Evolutionary conservation across 768 basidiomycete species (phyloP), one percentile per base, ranked within the genome.

Genomic region (Pulveroboletus sp.): DNA sequence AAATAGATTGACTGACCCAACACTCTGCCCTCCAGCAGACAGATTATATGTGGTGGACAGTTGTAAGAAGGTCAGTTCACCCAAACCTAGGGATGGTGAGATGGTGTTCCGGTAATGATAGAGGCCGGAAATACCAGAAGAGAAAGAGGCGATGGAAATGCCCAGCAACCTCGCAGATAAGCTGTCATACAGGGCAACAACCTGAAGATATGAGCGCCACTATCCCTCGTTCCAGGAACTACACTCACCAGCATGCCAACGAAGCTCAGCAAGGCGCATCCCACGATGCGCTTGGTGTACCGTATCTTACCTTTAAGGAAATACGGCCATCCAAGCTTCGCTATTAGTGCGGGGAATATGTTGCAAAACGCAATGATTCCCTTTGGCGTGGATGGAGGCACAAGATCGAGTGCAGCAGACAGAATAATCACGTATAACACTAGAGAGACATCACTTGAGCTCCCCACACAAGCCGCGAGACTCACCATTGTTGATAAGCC

Each of bases 351-450:
- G 0, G 95, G 94, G 12, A 87, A 80, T 46, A 99, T 97, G 66
- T 98, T 98, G 72, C 90, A 94, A 64, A 98, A 93, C 1, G 87
- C 83, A 44, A 98, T 92, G 47, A 98, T 83, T 14, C 95, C 95
- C 64, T 95, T 95, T 0, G 95, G 94, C 0, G 92, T 95, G 2
- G 86, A 79, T 2, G 90, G 84, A 8, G 93, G 89, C 2, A 97
- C 94, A 4, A 99, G 79, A 62, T 99, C 97, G 4, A 97, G 74
- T 2, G 97, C 97, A 6, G 95, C 95, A 2, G 92, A 95, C 17
- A 99, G 80, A 52, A 98, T 97, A 52, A 98, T 88, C 32, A 99
- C 95, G 69, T 98, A 97, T 48, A 95, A 75, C 5, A 97, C 93
- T 93, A 53, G 0, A 49, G 19, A 2, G 17, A 32, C 17, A 23